phyloP scores from a whole-genome alignment of 768 basidiomycete species.

The Gymnopilus dilepis region DNA sequence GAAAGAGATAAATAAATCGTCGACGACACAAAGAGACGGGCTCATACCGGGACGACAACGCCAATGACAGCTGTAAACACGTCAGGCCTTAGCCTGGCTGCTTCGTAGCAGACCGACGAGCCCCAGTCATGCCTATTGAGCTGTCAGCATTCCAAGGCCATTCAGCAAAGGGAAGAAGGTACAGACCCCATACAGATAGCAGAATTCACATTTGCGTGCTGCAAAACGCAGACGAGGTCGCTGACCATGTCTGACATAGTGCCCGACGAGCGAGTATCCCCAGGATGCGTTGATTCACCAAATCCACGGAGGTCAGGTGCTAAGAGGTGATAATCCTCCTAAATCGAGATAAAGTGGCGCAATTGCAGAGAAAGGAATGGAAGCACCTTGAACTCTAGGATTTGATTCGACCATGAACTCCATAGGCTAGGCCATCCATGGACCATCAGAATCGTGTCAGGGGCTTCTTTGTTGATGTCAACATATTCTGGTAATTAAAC shows the following conservation, averaged over 20 bases:
- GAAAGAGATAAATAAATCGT: background rate
- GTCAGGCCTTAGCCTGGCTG: conserved; percentile 71
- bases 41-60: conserved; percentile 60
- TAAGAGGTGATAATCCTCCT: conserved; percentile 68
- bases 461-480: conserved; percentile 60
- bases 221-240: conserved; percentile 68
- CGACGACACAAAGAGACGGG: background rate
- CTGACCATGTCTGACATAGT: conserved; percentile 63
- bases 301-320: conserved; percentile 74
- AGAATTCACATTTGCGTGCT: conserved; percentile 50
- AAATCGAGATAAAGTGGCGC: background rate
- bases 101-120: conserved; percentile 67
- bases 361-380: background rate
- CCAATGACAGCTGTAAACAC: conserved; percentile 64
- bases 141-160: background rate
- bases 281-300: conserved; percentile 68
- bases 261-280: conserved; percentile 62
- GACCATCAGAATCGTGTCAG: conserved; percentile 64
- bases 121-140: conserved; percentile 76
- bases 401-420: conserved; percentile 78
- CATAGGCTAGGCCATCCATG: conserved; percentile 84
- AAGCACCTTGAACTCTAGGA: conserved; percentile 63
- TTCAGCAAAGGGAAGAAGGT: background rate
- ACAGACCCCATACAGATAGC: conserved; percentile 69
- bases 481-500: conserved; percentile 50